Conservation (phyloP, 305 asterid genomes). For the Solanum aculeatissimum region DNA sequence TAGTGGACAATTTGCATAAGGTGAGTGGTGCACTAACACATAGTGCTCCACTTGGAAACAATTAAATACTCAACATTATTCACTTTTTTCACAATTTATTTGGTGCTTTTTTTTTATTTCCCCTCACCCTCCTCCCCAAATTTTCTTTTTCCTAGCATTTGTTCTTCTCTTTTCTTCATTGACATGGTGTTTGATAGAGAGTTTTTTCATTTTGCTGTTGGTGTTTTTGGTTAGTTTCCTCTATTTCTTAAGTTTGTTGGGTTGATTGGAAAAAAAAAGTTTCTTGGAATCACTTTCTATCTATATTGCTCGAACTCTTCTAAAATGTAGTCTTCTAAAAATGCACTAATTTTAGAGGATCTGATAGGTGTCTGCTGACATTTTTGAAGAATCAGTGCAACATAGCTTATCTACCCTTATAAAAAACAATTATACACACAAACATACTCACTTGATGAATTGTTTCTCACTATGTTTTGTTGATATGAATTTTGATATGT, state of each 20-base stretch:
- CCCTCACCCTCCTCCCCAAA: not conserved
- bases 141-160: not conserved
- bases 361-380: rapidly evolving
- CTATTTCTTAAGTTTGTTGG: not conserved
- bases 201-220: not conserved
- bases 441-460: not conserved
- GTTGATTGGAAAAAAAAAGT: not conserved
- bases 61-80: no score
- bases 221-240: not conserved
- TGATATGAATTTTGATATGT: not conserved
- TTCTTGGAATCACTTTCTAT: not conserved
- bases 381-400: not conserved
- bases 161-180: not conserved
- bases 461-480: not conserved
- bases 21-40: no score
- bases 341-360: not conserved
- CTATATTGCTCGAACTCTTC: not conserved
- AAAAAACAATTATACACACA: not conserved
- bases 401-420: not conserved
- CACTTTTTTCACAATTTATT: not conserved
- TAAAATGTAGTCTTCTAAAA: not conserved
- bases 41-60: no score
- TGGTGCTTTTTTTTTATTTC: not conserved
- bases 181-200: not conserved
- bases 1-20: no score